Conservation (phyloP, 1,139 yeast genomes). For the Yamadazyma kanchanaburiensis region DNA sequence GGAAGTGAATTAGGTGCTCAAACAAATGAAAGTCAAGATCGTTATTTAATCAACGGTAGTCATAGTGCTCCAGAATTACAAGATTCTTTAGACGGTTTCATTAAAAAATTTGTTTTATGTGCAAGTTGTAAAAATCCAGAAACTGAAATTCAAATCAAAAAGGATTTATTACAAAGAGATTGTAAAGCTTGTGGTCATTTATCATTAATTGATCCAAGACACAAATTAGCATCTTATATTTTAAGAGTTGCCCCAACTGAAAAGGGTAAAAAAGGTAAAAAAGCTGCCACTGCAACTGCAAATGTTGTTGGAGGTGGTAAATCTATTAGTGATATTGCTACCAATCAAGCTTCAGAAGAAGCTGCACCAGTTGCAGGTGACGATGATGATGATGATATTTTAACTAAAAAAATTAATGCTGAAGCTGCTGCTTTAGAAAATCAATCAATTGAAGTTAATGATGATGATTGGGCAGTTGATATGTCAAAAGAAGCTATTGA, state of each 20-base stretch:
- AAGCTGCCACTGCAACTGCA: constrained; percentile 88
- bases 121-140: constrained; percentile 97
- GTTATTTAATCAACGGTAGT: constrained; percentile 91
- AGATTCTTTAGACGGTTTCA: constrained; percentile 92
- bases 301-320: constrained; percentile 88
- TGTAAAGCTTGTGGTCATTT: constrained; percentile 98
- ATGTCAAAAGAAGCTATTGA: constrained; percentile 96
- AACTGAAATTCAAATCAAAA: constrained; percentile 83
- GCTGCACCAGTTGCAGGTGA: constrained; percentile 28
- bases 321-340: constrained; percentile 73
- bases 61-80: constrained; percentile 90
- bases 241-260: constrained; percentile 87
- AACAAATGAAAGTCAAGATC: constrained; percentile 79
- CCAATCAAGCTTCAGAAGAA: constrained; percentile 46
- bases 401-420: constrained; percentile 77
- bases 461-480: constrained; percentile 98
- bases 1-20: constrained; percentile 98
- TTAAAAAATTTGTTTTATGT: constrained; percentile 88
- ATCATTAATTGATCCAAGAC: constrained; percentile 80
- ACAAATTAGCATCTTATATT: constrained; percentile 81
- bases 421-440: constrained; percentile 69
- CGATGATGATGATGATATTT: constrained; percentile 70
- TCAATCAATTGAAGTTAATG: constrained; percentile 62
- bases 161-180: constrained; percentile 78
- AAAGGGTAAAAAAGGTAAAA: constrained; percentile 59